These are phyloP conservation scores for Solanum chiquidenum DNA, from an alignment of 257 asterid species.

Conservation along the genomic window DNA sequence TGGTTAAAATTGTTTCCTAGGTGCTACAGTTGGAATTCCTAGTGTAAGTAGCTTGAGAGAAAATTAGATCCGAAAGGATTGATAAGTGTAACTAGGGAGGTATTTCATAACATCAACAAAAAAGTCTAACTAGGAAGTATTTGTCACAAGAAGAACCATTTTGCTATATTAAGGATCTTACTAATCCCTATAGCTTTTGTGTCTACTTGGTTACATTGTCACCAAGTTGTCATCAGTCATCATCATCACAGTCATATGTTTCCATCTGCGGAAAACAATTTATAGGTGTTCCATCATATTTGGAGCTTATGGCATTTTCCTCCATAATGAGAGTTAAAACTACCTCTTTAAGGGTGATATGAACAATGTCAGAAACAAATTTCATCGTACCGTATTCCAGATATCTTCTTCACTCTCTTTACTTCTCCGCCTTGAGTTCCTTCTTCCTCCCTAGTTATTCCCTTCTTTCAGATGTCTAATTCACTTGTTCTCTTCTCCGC, in stretches of 20 bases:
- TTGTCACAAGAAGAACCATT: background rate
- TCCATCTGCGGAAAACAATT: background rate
- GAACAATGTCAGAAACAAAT: background rate
- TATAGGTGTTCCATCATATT: background rate
- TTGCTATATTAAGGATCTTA: background rate
- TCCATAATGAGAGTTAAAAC: background rate
- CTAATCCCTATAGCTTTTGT: background rate
- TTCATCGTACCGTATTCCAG: background rate
- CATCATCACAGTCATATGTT: background rate
- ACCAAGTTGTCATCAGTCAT: background rate
- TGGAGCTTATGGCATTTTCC: background rate
- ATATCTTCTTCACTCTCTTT: background rate
- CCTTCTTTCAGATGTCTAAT: background rate
- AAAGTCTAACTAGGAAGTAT: background rate
- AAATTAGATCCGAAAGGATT: background rate
- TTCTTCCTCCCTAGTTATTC: background rate
- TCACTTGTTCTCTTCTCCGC: background rate
- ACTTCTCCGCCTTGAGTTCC: background rate
- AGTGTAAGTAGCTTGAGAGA: background rate
- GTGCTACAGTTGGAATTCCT: background rate
- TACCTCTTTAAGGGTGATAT: background rate
- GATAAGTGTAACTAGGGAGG: background rate
- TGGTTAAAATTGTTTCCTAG: background rate
- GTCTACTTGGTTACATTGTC: background rate
- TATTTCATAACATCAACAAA: background rate